Evolutionary conservation across 2,329 filamentous ascomycete genomes (phyloP), one percentile per base, ranked within the genome.

Genomic region (Drechslerella coelobrocha): DNA sequence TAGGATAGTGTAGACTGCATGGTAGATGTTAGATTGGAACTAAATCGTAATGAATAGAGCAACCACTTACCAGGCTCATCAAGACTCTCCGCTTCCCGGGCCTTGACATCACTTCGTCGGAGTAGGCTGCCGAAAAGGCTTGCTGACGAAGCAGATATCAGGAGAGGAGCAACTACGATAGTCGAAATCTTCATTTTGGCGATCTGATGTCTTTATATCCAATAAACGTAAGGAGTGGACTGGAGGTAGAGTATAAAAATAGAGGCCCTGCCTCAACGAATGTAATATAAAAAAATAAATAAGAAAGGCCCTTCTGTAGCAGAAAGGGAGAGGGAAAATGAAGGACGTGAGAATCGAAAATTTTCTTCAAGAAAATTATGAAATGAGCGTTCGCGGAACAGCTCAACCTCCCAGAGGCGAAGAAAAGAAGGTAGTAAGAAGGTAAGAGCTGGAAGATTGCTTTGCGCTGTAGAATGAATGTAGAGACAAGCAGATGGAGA

Each of bases 221-320:
- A n/a, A 39, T 41, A 39, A n/a, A 61, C 23, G 2, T 31, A 47
- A 27, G 51, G 52, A 52, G 21, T 23, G 24, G 34, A 43, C 12
- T 31, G 39, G 9, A 29, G 7, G 12, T 39, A 12, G 47, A 50
- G 14, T 24, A 17, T 9, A 61, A 55, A 23, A 47, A n/a, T n/a
- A n/a, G 61, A 61, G 65, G 65, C 65, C 57, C 65, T 51, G 65
- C 65, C 65, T 69, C 51, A 69, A 69, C 56, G 65, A 69, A 69
- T 69, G 57, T 61, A 69, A 61, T 21, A 43, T 31, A 53, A 24
- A 45, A 34, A 34, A 19, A 47, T 55, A 34, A 54, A 55, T n/a
- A n/a, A n/a, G n/a, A n/a, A n/a, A n/a, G n/a, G n/a, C n/a, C n/a
- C n/a, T n/a, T n/a, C n/a, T n/a, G n/a, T n/a, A n/a, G n/a, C n/a